phyloP scores from a whole-genome alignment of 768 basidiomycete genomes.

The Amanita pseudoporphyria region DNA sequence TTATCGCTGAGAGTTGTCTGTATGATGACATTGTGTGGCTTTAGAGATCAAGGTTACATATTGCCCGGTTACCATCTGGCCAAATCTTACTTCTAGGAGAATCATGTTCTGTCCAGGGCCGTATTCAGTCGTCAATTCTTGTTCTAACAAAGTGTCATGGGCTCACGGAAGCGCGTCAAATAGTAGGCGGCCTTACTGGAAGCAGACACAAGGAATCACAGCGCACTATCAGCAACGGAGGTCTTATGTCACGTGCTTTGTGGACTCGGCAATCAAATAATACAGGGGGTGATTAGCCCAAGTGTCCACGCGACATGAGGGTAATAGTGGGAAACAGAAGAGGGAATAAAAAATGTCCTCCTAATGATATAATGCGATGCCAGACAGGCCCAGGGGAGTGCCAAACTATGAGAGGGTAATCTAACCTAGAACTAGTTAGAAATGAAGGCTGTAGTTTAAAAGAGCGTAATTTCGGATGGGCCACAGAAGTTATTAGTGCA shows the following conservation, averaged over 20 bases:
- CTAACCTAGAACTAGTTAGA: neutral
- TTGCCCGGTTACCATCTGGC: neutral
- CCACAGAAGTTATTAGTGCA: slow-evolving; percentile 3
- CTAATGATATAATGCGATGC: slow-evolving; percentile 1
- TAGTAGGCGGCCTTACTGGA: neutral
- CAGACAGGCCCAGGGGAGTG: neutral
- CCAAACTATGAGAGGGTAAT: neutral
- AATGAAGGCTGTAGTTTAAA: neutral
- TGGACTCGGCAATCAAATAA: neutral
- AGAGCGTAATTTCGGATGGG: slow-evolving; percentile 8
- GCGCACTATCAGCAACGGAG: neutral
- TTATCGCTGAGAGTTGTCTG: slow-evolving; percentile 85
- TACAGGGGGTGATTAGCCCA: neutral
- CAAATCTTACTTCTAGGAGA: slow-evolving; percentile 61
- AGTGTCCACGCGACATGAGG: neutral
- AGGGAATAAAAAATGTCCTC: neutral
- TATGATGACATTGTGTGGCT: slow-evolving; percentile 92
- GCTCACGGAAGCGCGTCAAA: neutral
- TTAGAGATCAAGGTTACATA: slow-evolving; percentile 4
- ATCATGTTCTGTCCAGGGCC: slow-evolving; percentile 44
- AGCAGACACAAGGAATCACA: too few relatives aligned
- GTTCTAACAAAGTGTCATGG: neutral
- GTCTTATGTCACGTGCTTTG: neutral
- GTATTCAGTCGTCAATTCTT: neutral
- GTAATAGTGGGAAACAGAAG: slow-evolving; percentile 11